Evolutionary conservation across 1,284 basidiomycete species (phyloP).

Genomic region (Sanghuangporus sanghuang): DNA sequence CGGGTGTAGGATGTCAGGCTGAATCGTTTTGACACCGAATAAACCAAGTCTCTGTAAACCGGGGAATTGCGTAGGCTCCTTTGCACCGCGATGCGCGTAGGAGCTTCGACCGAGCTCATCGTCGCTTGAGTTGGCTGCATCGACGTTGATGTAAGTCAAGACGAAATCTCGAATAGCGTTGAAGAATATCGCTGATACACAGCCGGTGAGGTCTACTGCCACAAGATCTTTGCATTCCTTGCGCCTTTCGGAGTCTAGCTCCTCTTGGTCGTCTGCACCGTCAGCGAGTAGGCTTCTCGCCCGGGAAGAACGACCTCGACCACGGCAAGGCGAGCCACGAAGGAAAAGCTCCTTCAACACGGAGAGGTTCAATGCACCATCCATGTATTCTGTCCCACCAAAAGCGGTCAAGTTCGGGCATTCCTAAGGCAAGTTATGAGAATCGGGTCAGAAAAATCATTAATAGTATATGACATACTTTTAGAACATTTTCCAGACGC

Average conservation of each 20-base stretch:
- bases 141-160: constrained; percentile 52
- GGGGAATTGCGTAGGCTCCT: constrained; percentile 63
- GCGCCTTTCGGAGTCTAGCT: constrained; percentile 69
- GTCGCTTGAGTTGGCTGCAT: constrained; percentile 38
- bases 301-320: constrained; percentile 65
- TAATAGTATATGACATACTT: constrained; percentile 42
- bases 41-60: constrained; percentile 81
- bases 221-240: constrained; percentile 78
- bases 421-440: constrained; percentile 46
- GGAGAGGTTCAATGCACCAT: constrained; percentile 75
- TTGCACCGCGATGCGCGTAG: constrained; percentile 28
- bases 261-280: constrained; percentile 50
- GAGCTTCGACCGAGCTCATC: constrained; percentile 32
- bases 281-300: constrained; percentile 46
- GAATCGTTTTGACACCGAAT: constrained; percentile 76
- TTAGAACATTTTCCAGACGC: constrained; percentile 76
- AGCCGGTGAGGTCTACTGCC: constrained; percentile 91
- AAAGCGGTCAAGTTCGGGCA: constrained; percentile 78
- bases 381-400: constrained; percentile 96
- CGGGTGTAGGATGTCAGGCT: constrained; percentile 66
- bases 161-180: constrained; percentile 83
- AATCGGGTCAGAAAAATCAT: neutral
- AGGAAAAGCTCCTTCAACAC: constrained; percentile 86
- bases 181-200: constrained; percentile 86
- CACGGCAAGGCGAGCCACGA: constrained; percentile 66